These are phyloP conservation scores for Toxoplasma gondii DNA, from an alignment of 169 alveolate genomes.

Conservation along the genomic window DNA sequence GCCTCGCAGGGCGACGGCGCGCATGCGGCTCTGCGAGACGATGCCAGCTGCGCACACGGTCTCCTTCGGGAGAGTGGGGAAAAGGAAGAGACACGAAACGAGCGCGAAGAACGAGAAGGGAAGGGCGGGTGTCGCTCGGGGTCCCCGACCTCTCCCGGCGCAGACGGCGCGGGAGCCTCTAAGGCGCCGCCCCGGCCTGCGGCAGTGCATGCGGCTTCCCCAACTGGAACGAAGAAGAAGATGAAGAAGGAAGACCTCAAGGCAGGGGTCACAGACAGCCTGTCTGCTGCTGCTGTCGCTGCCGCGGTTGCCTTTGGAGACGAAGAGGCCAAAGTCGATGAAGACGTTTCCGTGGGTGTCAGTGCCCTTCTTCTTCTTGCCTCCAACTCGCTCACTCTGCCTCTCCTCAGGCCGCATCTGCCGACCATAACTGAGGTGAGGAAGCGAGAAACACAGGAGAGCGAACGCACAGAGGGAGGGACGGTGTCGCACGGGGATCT, in stretches of 20 bases:
- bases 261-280: background rate
- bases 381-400: background rate
- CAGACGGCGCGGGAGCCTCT: background rate
- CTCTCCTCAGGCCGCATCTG: constrained; percentile 32
- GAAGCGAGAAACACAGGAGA: background rate
- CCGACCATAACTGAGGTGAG: constrained; percentile 9
- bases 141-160: background rate
- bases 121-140: background rate
- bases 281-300: background rate
- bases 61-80: background rate
- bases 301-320: constrained; percentile 24
- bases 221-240: background rate
- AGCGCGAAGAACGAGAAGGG: background rate
- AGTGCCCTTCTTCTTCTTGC: constrained; percentile 7
- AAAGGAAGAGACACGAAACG: background rate
- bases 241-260: background rate
- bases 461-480: too few relatives aligned
- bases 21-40: background rate
- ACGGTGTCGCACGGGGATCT: too few relatives aligned
- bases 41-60: background rate
- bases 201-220: background rate
- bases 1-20: background rate
- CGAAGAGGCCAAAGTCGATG: background rate
- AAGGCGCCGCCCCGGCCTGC: background rate
- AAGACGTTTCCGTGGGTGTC: constrained; percentile 8